phyloP scores from a whole-genome alignment of 225 moss, liverwort and hornwort species.

The Asterella californica region DNA sequence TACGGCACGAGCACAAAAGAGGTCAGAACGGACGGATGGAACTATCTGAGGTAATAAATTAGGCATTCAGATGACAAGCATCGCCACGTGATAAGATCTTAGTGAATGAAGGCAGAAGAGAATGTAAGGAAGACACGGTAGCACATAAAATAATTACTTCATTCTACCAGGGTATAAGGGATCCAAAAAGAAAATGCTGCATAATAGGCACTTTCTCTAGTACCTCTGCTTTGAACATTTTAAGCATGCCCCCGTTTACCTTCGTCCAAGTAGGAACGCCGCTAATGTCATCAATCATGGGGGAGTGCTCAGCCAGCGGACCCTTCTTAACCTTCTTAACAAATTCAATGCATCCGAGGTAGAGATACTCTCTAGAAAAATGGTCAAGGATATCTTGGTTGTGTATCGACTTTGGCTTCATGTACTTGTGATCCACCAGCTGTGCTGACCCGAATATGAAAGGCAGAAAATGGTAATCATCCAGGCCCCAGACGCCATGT shows the following conservation, averaged over 20 bases:
- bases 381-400: conserved; percentile 84
- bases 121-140: background rate
- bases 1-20: no score
- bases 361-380: conserved; percentile 81
- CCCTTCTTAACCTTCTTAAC: conserved; percentile 96
- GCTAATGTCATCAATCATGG: conserved; percentile 95
- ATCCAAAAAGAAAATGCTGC: conserved; percentile 98
- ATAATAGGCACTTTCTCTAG: conserved; percentile 97
- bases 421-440: conserved; percentile 91
- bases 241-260: conserved; percentile 93
- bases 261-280: conserved; percentile 83
- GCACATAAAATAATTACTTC: background rate
- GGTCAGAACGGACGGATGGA: no score
- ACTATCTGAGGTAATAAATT: no score
- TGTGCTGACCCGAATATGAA: conserved; percentile 91
- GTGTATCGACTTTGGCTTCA: conserved; percentile 98
- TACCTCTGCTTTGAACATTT: conserved; percentile 99
- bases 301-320: conserved; percentile 86
- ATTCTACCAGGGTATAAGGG: conserved; percentile 79
- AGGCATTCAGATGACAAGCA: no score
- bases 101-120: background rate
- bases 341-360: conserved; percentile 84
- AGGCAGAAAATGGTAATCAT: conserved; percentile 98
- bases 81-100: no score
- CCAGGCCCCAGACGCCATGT: conserved; percentile 97